Evolutionary conservation across 2,329 filamentous ascomycete species (phyloP).

Genomic region (Sarocladium strictum): DNA sequence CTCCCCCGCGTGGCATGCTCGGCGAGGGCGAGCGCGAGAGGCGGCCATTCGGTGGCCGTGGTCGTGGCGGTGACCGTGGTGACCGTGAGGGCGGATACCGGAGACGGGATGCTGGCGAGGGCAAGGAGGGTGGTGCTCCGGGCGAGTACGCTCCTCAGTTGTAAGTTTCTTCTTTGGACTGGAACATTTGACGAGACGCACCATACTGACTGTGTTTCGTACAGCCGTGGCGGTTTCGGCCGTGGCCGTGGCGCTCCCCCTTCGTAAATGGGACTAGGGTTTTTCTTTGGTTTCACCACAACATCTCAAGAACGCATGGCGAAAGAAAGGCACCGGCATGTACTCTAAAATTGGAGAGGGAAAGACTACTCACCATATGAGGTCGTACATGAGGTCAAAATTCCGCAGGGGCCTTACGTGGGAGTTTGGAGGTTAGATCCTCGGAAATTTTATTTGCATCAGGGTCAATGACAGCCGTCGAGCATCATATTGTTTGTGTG

Average conservation of each 20-base stretch:
- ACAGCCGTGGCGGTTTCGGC: conserved; percentile 78
- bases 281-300: conserved; percentile 33
- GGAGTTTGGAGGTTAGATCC: conserved; percentile 44
- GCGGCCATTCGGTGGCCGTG: conserved; percentile 71
- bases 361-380: conserved; percentile 18
- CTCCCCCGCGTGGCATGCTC: conserved; percentile 97
- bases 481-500: background rate
- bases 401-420: conserved; percentile 18
- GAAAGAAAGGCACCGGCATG: conserved; percentile 39
- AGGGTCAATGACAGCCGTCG: conserved; percentile 24
- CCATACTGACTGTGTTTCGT: conserved; percentile 26
- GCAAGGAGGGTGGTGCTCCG: conserved; percentile 88
- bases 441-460: conserved; percentile 42
- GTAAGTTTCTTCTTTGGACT: conserved; percentile 42
- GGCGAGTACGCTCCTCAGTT: conserved; percentile 90
- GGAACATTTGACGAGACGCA: background rate
- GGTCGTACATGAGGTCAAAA: conserved; percentile 9
- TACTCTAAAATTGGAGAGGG: conserved; percentile 40
- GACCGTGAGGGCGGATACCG: conserved; percentile 88
- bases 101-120: conserved; percentile 78
- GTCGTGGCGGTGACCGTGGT: conserved; percentile 67
- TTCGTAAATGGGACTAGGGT: conserved; percentile 44
- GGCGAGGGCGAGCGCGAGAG: conserved; percentile 78
- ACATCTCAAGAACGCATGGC: conserved; percentile 35
- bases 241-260: conserved; percentile 78